Evolutionary conservation across 306 rosid species (phyloP).

Genomic region (Sophora flavescens): DNA sequence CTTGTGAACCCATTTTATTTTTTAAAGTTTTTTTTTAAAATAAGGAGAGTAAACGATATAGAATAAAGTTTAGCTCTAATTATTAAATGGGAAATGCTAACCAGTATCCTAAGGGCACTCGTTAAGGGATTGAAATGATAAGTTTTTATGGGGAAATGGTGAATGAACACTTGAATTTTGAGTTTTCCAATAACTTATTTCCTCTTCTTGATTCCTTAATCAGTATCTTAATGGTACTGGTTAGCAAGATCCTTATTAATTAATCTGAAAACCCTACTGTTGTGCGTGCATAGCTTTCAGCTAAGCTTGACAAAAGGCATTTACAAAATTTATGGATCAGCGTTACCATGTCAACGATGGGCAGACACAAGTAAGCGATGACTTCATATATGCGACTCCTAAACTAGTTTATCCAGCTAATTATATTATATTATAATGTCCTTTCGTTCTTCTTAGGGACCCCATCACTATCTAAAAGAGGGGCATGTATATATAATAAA

Average conservation of each 20-base stretch:
- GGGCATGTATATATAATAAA: conserved; percentile 29
- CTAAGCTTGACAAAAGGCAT: conserved; percentile 38
- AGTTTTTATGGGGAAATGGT: no score
- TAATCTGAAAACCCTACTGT: background rate
- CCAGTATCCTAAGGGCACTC: no score
- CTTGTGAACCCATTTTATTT: background rate
- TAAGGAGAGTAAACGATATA: background rate
- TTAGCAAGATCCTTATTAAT: no score
- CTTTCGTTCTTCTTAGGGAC: conserved; percentile 46
- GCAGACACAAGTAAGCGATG: conserved; percentile 36
- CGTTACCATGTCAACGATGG: conserved; percentile 49
- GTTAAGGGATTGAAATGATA: no score
- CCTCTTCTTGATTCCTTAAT: no score
- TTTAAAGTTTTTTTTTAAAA: background rate
- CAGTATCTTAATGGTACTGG: no score
- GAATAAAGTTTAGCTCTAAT: background rate
- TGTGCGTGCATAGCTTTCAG: conserved; percentile 34
- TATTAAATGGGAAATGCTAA: no score
- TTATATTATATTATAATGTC: conserved; percentile 46
- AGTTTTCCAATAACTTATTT: no score
- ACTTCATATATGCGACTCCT: conserved; percentile 44
- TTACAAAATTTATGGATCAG: background rate
- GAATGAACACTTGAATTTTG: no score
- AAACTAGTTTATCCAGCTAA: conserved; percentile 36
- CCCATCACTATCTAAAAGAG: conserved; percentile 40